Evolutionary conservation across 441 rosid genomes (phyloP), one percentile per base, ranked within the genome.

Genomic region (Euphorbia schlechtendalii): DNA sequence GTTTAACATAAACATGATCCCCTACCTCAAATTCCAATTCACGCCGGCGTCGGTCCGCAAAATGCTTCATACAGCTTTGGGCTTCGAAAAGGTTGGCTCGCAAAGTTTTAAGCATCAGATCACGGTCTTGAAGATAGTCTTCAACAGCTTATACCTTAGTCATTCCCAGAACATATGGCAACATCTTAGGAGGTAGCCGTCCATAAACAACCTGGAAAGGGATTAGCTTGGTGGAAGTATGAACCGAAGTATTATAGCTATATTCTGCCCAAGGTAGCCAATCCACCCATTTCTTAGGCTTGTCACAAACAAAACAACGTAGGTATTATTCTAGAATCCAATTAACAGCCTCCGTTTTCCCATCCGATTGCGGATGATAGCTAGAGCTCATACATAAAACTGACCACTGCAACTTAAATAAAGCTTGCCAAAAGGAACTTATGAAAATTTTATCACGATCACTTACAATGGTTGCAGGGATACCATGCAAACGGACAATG

Each of bases 161-260:
- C 9, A 58, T 64, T 0, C 67, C 46, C 0, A 8, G 67, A 0
- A 51, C 25, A 1, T 64, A 51, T 4, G 25, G n/a, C 2, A 28
- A 2, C 5, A 64, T 10, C 0, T 5, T 9, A 17, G 48, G 67
- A 8, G 58, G 67, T 18, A 58, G 46, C 17, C 9, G 4, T 0
- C 67, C 46, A 51, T 64, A 64, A 0, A 64, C 30, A 2, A 8
- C 67, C 1, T 64, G 28, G 18, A 64, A 64, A 1, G 67, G 67
- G 4, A 45, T 49, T 28, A 64, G 49, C 20, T 51, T 49, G 8
- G 30, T 49, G 0, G 59, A 7, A 3, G 54, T 41, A 21, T 64
- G 67, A 28, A 28, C 10, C 0, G 13, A 28, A 0, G 67, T 64
- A 17, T 64, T 64, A 18, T 49, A 64, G 27, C 58, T 64, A 1